Evolutionary conservation across 1,284 basidiomycete genomes (phyloP).

Genomic region (Vanrija sp.): DNA sequence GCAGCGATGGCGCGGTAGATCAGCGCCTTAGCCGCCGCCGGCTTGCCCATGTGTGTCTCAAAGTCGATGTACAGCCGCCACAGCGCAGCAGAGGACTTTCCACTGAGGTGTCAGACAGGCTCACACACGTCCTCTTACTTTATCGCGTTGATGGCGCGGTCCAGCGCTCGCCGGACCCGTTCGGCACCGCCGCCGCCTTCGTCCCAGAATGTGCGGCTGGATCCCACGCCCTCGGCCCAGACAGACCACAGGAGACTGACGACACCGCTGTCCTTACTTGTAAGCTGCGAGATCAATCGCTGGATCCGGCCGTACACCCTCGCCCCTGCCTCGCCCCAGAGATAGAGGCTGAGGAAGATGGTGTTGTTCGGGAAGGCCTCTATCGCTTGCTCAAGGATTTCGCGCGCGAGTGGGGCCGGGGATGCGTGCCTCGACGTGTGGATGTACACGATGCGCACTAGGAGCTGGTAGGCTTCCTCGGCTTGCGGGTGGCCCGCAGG

Average conservation of each 20-base stretch:
- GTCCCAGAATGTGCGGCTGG: constrained; percentile 39
- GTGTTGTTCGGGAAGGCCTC: constrained; percentile 50
- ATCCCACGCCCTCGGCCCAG: constrained; percentile 40
- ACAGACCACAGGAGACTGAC: constrained; percentile 41
- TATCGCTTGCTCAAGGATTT: constrained; percentile 46
- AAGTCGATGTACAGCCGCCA: constrained; percentile 82
- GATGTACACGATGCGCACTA: constrained; percentile 42
- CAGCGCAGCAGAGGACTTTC: constrained; percentile 46
- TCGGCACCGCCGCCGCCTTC: constrained; percentile 37
- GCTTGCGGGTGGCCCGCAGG: constrained; percentile 27
- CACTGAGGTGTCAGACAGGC: constrained; percentile 13
- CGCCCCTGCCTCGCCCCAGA: constrained; percentile 46
- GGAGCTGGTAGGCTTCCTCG: constrained; percentile 46
- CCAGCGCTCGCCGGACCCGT: constrained; percentile 39
- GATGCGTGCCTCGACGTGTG: constrained; percentile 32
- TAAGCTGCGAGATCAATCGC: constrained; percentile 28
- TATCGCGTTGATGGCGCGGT: constrained; percentile 34
- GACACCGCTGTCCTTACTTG: constrained; percentile 24
- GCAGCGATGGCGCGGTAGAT: constrained; percentile 76
- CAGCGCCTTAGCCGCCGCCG: constrained; percentile 67
- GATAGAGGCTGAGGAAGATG: constrained; percentile 48
- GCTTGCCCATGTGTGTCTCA: constrained; percentile 64
- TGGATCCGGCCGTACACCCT: constrained; percentile 50
- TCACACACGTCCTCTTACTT: constrained; percentile 9
- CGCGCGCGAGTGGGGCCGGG: constrained; percentile 38